Conservation (phyloP, 1,284 basidiomycete genomes). For the Cystobasidium slooffiae region DNA sequence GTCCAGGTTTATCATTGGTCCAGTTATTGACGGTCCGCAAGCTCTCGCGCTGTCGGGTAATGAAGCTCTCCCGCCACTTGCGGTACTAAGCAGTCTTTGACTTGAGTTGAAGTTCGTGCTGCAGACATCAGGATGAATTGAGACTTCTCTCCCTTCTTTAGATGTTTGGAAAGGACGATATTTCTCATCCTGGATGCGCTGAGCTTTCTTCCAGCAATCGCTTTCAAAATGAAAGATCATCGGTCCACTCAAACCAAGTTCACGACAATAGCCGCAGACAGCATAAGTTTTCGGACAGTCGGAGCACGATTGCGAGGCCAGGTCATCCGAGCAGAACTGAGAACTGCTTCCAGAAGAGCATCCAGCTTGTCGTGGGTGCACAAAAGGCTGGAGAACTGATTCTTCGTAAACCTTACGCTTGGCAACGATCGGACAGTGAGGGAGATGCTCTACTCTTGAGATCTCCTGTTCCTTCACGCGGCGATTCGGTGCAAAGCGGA, state of each 20-base stretch:
- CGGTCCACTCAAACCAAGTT: not conserved
- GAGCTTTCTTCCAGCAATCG: constrained; percentile 20
- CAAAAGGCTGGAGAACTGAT: not conserved
- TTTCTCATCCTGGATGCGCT: not conserved
- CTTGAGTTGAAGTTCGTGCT: no score
- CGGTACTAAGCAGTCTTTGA: no score
- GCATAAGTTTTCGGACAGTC: not conserved
- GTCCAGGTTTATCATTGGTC: no score
- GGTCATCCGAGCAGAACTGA: not conserved
- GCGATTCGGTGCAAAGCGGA: not conserved
- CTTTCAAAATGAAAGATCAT: constrained; percentile 19
- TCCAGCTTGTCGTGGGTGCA: not conserved
- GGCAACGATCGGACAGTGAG: constrained; percentile 3
- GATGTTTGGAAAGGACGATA: not conserved
- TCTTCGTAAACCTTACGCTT: constrained; percentile 13
- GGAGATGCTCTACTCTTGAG: constrained; percentile 7
- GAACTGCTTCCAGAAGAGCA: not conserved
- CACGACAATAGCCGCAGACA: constrained; percentile 8
- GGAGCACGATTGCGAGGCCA: not conserved
- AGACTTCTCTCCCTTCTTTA: not conserved
- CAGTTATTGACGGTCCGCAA: no score
- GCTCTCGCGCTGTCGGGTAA: no score
- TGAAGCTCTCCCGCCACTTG: no score
- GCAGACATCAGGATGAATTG: no score
- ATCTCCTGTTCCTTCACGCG: not conserved